A percentile compares a stretch with the other conserved stretches of the same genome.
Evolutionary conservation across 176 grass and related monocot genomes (phyloP).

Genomic region (Panicum miliaceum): DNA sequence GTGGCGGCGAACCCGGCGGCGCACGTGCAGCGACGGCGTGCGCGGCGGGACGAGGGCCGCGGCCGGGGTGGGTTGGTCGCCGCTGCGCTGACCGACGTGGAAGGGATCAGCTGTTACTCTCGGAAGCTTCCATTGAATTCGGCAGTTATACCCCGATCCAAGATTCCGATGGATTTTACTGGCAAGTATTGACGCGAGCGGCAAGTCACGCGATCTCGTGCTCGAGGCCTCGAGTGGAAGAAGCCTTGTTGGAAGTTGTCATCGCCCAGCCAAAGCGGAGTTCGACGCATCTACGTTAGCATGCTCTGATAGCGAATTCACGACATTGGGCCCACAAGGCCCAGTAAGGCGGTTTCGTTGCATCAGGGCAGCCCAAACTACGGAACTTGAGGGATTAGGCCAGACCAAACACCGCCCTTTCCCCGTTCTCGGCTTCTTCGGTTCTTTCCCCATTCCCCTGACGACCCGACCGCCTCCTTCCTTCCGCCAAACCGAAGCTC

Average conservation of each 20-base stretch:
- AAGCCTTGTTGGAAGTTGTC: background rate
- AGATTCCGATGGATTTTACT: background rate
- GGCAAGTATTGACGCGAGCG: background rate
- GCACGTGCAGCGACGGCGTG: background rate
- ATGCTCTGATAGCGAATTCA: background rate
- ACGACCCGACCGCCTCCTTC: background rate
- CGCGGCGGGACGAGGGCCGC: background rate
- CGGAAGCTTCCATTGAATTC: constrained; percentile 25
- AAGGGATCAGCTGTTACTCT: constrained; percentile 12
- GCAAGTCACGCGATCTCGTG: background rate
- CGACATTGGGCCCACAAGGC: background rate
- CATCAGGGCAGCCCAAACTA: background rate
- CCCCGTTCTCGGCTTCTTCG: no score
- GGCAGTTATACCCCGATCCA: background rate
- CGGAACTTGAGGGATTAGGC: no score
- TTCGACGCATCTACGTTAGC: background rate
- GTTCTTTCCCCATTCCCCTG: no score
- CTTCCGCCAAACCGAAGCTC: background rate
- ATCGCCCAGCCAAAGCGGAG: background rate
- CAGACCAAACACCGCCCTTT: background rate
- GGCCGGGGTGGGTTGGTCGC: background rate
- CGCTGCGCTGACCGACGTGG: background rate
- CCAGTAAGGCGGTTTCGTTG: background rate
- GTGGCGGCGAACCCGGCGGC: constrained; percentile 16
- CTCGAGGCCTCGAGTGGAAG: constrained; percentile 1